These are phyloP conservation scores for Talaromyces verruculosus DNA, from an alignment of 2,329 filamentous ascomycete species.

Conservation along the genomic window DNA sequence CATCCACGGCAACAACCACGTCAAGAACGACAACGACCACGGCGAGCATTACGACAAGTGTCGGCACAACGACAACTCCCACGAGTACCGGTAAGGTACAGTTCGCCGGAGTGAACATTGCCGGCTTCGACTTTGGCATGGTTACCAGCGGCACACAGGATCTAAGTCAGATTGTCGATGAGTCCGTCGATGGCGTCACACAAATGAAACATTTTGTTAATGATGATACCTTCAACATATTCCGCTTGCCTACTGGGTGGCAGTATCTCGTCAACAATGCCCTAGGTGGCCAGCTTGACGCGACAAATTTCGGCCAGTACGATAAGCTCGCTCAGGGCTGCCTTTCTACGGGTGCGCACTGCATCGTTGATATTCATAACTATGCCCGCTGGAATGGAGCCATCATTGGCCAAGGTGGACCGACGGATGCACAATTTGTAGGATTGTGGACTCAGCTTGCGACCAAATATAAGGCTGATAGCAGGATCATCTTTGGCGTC, in stretches of 20 bases:
- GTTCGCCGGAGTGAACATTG: neutral
- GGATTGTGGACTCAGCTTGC: neutral
- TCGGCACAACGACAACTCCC: neutral
- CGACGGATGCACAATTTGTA: neutral
- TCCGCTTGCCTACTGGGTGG: neutral
- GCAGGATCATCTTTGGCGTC: neutral
- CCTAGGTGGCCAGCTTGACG: neutral
- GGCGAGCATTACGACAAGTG: neutral
- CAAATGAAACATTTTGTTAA: neutral
- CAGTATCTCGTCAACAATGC: neutral
- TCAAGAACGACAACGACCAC: neutral
- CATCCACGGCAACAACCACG: neutral
- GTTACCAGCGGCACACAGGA: neutral
- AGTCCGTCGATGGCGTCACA: neutral
- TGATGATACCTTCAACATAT: neutral
- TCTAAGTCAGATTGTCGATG: neutral
- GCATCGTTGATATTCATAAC: neutral
- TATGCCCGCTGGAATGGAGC: neutral
- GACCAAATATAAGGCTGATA: neutral
- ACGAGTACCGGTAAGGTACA: neutral
- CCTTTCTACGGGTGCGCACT: neutral
- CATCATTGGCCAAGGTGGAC: neutral
- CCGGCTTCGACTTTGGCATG: slow-evolving; percentile 3
- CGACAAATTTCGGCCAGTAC: neutral
- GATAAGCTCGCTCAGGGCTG: neutral